These are phyloP conservation scores for Neurospora africana DNA, from an alignment of 495 filamentous ascomycete species.

Conservation along the genomic window DNA sequence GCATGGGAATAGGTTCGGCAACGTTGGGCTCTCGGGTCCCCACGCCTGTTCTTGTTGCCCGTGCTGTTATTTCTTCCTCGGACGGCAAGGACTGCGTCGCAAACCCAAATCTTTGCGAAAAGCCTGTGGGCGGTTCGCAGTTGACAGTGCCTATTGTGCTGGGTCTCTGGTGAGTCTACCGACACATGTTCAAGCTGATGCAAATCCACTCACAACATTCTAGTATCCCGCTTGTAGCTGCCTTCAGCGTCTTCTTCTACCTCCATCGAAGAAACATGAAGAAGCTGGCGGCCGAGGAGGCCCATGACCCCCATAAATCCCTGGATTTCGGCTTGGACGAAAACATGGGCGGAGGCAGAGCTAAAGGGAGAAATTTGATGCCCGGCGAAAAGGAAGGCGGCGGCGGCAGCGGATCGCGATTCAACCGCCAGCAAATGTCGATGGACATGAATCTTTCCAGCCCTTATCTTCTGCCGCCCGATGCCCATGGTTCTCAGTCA, in stretches of 20 bases:
- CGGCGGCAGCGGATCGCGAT: slow-evolving; percentile 28
- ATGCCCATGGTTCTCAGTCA: slow-evolving; percentile 64
- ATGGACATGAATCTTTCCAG: slow-evolving; percentile 71
- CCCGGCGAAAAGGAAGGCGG: slow-evolving; percentile 39
- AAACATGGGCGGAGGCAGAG: slow-evolving; percentile 18
- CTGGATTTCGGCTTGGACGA: slow-evolving; percentile 83
- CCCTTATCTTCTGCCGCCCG: slow-evolving; percentile 85
- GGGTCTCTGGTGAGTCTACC: slow-evolving; percentile 64
- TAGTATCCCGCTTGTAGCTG: slow-evolving; percentile 68
- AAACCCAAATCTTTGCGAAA: slow-evolving; percentile 36
- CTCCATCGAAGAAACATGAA: slow-evolving; percentile 68
- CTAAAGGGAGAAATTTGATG: slow-evolving; percentile 37
- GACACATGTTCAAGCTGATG: neutral
- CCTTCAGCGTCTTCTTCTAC: slow-evolving; percentile 56
- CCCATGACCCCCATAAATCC: slow-evolving; percentile 78
- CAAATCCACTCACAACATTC: slow-evolving; percentile 20
- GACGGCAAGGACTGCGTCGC: slow-evolving; percentile 9
- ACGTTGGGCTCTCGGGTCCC: slow-evolving; percentile 10
- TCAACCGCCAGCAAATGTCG: slow-evolving; percentile 67
- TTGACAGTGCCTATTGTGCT: slow-evolving; percentile 69
- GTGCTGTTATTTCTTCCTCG: slow-evolving; percentile 7
- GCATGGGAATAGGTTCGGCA: slow-evolving; percentile 3
- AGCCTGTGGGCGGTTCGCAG: slow-evolving; percentile 42
- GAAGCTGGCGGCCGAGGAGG: slow-evolving; percentile 68
- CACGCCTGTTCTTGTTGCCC: slow-evolving; percentile 7